Base-by-base conservation (phyloP, 192 early-diverging fungal species). In the Gryganskiella cystojenkinii region DNA sequence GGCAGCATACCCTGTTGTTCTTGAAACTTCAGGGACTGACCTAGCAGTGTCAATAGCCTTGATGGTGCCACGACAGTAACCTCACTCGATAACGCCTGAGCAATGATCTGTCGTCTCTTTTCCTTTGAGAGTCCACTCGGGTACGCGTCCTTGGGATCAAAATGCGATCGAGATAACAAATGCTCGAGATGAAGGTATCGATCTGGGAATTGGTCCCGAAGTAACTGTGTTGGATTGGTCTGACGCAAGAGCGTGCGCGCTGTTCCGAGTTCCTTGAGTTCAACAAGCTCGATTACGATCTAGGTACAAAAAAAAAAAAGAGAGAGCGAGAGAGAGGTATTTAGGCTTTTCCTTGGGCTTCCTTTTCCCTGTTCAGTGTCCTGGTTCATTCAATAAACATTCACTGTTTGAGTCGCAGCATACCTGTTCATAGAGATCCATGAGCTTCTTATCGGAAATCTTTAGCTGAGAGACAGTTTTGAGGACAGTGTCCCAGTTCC, bases 1-100 rank as follows among this genome's bases (percentile, higher is more conserved):
- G 90, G 83, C 13, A 97, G 65, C 22, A 92, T 70, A 3, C 93
- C 94, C 67, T 96, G 92, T 30, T 91, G 80, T 25, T 91, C 85
- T 72, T 98, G 97, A 89, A 93, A 97, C 79, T 96, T 95, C 13
- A 98, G 65, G 0, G 94, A 81, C 70, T 99, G 96, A 0, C 93
- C 92, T 0, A 99, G 72, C 13, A 99, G 79, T 0, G 95, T 86
- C 22, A 99, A 74, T 17, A 99, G 84, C 25, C 97, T 90, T 3
- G 90, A 88, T 6, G 94, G 89, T 3, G 92, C 81, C 5, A 92
- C 95, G 3, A 88, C 87, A 0, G 89, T 88, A 17, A 96, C 88
- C 58, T 96, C 86, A 25, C 73, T 75, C 11, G 82, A 79, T 46
- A 92, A 53, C 3, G 82, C 88, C 63, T 93, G 83, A 6, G 94